These are phyloP conservation scores for Penicillium griseofulvum DNA, from an alignment of 2,329 filamentous ascomycete species.

Conservation along the genomic window DNA sequence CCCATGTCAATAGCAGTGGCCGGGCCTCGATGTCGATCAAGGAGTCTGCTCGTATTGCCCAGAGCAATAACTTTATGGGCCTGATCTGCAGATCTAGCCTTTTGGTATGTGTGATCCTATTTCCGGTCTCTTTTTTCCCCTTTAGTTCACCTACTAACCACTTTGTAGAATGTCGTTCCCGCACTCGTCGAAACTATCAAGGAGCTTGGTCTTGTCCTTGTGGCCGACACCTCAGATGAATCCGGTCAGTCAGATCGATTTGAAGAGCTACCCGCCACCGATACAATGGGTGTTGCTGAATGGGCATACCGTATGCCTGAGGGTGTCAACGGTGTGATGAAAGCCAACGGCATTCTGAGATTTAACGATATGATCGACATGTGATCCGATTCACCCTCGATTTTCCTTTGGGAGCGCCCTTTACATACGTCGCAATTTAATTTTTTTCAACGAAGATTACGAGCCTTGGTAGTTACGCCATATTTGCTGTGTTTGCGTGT, in stretches of 20 bases:
- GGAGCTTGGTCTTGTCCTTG: slow-evolving; percentile 85
- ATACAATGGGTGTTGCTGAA: slow-evolving; percentile 35
- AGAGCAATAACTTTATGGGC: slow-evolving; percentile 98
- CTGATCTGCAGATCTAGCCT: slow-evolving; percentile 84
- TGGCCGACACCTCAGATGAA: slow-evolving; percentile 77
- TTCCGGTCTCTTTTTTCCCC: background rate
- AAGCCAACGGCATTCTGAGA: slow-evolving; percentile 78
- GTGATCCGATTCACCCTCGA: slow-evolving; percentile 34
- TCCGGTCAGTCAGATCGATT: slow-evolving; percentile 25
- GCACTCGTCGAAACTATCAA: slow-evolving; percentile 92
- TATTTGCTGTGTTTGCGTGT: slow-evolving; percentile 10
- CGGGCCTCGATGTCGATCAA: slow-evolving; percentile 82
- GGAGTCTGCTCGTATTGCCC: slow-evolving; percentile 87
- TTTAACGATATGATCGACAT: slow-evolving; percentile 91
- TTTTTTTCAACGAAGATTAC: slow-evolving; percentile 18
- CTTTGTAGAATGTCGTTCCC: slow-evolving; percentile 79
- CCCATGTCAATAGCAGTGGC: slow-evolving; percentile 59
- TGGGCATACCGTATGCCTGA: slow-evolving; percentile 61
- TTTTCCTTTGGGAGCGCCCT: slow-evolving; percentile 2
- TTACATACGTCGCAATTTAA: slow-evolving; percentile 8
- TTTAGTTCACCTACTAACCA: slow-evolving; percentile 14
- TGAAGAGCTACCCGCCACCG: slow-evolving; percentile 21
- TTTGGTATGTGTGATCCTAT: slow-evolving; percentile 60
- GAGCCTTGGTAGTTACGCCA: slow-evolving; percentile 16
- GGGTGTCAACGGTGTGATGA: slow-evolving; percentile 83